phyloP scores from a whole-genome alignment of 192 early-diverging fungal species.

The Phlyctochytrium bullatum region DNA sequence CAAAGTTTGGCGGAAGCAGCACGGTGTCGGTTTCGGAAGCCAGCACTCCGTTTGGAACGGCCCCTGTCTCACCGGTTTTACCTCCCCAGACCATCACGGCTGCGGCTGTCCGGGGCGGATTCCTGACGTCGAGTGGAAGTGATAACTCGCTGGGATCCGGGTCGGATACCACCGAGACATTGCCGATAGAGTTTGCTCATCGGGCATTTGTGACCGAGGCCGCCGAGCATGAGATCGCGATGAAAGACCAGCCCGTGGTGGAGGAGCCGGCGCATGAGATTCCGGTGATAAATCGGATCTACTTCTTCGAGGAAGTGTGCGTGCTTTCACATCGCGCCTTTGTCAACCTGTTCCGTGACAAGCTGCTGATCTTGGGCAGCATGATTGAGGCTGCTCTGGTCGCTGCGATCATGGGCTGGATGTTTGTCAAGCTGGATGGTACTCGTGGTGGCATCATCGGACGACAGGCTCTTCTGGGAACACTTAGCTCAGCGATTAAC shows the following conservation, averaged over 20 bases:
- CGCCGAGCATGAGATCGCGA: not conserved
- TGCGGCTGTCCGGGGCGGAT: no score
- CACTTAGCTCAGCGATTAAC: slow-evolving; percentile 29
- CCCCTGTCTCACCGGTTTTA: not conserved
- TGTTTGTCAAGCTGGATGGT: slow-evolving; percentile 42
- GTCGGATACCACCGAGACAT: not conserved
- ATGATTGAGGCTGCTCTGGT: slow-evolving; percentile 38
- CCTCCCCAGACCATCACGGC: no score
- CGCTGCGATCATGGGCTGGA: slow-evolving; percentile 30
- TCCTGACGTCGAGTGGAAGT: no score
- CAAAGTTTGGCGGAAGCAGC: not conserved
- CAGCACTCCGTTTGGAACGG: not conserved
- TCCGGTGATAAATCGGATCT: not conserved
- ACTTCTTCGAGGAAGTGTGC: slow-evolving; percentile 20
- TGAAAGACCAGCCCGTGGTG: not conserved
- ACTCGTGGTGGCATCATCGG: slow-evolving; percentile 35
- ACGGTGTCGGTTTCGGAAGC: not conserved
- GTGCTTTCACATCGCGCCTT: slow-evolving; percentile 30
- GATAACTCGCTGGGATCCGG: not conserved
- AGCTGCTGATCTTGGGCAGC: slow-evolving; percentile 41
- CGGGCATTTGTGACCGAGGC: not conserved
- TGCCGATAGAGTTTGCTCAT: no score
- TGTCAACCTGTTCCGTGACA: slow-evolving; percentile 38
- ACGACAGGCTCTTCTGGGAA: slow-evolving; percentile 33
- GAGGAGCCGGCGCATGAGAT: not conserved